A percentile compares a stretch with the other conserved stretches of the same genome.
Conservation (phyloP, 306 rosid genomes). For the Mucuna pruriens region DNA sequence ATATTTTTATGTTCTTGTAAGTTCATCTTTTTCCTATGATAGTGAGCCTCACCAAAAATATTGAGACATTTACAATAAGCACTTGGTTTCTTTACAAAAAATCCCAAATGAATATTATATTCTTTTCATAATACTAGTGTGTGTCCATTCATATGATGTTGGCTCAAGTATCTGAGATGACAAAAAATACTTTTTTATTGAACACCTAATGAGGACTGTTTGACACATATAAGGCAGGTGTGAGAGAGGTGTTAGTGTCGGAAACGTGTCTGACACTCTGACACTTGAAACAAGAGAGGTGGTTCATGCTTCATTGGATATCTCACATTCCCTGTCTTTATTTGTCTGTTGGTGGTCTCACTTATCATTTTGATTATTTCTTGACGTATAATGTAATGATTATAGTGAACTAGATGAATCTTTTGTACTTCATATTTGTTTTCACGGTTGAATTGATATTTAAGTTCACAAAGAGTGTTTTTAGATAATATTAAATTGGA, state of each 20-base stretch:
- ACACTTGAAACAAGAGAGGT: background rate
- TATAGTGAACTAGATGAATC: slow-evolving; percentile 4
- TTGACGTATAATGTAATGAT: background rate
- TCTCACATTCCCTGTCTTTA: background rate
- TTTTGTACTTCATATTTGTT: background rate
- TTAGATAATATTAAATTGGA: background rate
- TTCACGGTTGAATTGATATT: slow-evolving; percentile 16
- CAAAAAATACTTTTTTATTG: background rate
- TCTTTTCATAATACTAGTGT: background rate
- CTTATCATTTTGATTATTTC: slow-evolving; percentile 28
- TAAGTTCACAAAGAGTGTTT: slow-evolving; percentile 6
- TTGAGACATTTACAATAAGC: background rate
- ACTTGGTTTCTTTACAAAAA: background rate
- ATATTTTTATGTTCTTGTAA: background rate
- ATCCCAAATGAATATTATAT: background rate
- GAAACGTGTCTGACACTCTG: background rate
- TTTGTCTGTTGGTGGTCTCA: slow-evolving; percentile 28
- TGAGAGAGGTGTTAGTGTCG: background rate
- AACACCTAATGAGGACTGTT: background rate
- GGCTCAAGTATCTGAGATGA: background rate
- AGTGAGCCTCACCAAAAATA: background rate
- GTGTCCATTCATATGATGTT: background rate
- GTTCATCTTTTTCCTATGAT: background rate
- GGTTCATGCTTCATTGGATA: background rate
- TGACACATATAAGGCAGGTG: background rate